Evolutionary conservation across 2,329 filamentous ascomycete genomes (phyloP).

Genomic region (Epichloe scottii): DNA sequence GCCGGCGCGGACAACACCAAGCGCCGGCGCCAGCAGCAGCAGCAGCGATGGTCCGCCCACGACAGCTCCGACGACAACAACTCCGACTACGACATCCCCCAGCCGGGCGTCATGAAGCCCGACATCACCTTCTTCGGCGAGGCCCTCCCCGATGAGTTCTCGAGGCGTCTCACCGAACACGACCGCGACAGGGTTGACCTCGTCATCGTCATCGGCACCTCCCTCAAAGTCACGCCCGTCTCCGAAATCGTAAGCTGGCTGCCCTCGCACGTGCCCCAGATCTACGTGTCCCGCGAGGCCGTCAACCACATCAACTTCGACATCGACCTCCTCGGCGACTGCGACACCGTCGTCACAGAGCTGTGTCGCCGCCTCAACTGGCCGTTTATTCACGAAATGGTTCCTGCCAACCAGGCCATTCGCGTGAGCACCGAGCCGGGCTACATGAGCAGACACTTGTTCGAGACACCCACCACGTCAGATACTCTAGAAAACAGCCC

Average conservation of each 20-base stretch:
- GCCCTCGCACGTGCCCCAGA: constrained; percentile 70
- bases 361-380: constrained; percentile 72
- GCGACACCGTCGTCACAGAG: constrained; percentile 80
- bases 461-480: constrained; percentile 12
- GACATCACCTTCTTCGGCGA: constrained; percentile 99
- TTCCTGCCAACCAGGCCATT: constrained; percentile 52
- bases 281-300: constrained; percentile 77
- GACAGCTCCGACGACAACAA: constrained; percentile 34
- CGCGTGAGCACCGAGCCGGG: constrained; percentile 32
- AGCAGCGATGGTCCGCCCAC: constrained; percentile 22
- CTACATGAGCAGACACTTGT: constrained; percentile 25
- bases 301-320: constrained; percentile 90
- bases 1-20: constrained; percentile 20
- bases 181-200: constrained; percentile 75
- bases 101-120: constrained; percentile 79
- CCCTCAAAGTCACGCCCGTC: constrained; percentile 88
- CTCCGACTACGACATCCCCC: constrained; percentile 42
- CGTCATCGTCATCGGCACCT: constrained; percentile 91
- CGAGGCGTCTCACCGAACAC: constrained; percentile 63
- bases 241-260: constrained; percentile 78
- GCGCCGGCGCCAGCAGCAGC: constrained; percentile 14
- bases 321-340: constrained; percentile 90
- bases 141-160: constrained; percentile 72
- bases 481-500: neutral
- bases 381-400: constrained; percentile 72